These are phyloP conservation scores for Malus hybrid DNA, from an alignment of 331 rosid genomes.

Conservation along the genomic window DNA sequence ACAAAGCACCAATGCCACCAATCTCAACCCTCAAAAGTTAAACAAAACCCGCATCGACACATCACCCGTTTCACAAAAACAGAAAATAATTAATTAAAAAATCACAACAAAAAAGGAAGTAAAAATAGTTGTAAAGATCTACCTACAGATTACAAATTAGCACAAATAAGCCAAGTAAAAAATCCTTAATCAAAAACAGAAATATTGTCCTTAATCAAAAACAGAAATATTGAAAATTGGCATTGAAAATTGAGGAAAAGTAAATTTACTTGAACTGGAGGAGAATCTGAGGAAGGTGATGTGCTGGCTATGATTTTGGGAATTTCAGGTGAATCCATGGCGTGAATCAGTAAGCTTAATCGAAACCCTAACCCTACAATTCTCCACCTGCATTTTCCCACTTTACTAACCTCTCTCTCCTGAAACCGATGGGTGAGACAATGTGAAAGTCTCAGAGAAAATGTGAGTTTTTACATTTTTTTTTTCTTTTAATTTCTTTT, in stretches of 20 bases:
- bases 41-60: neutral
- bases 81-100: neutral
- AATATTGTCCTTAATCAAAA: neutral
- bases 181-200: neutral
- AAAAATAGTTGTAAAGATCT: neutral
- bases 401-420: neutral
- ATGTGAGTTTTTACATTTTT: neutral
- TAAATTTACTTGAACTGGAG: conserved; percentile 41
- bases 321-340: conserved; percentile 51
- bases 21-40: neutral
- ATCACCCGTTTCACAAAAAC: neutral
- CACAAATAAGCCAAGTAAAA: neutral
- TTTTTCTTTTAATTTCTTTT: neutral
- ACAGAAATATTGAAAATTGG: neutral
- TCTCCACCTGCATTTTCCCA: conserved; percentile 20
- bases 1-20: neutral
- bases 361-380: conserved; percentile 8
- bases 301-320: conserved; percentile 10
- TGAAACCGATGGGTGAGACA: conserved; percentile 4
- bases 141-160: neutral
- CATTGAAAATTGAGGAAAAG: neutral
- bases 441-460: neutral
- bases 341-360: neutral
- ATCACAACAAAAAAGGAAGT: neutral
- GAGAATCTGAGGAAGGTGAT: conserved; percentile 28